Evolutionary conservation across 2,329 filamentous ascomycete species (phyloP).

Genomic region (Chrysoporthe deuterocubensis): DNA sequence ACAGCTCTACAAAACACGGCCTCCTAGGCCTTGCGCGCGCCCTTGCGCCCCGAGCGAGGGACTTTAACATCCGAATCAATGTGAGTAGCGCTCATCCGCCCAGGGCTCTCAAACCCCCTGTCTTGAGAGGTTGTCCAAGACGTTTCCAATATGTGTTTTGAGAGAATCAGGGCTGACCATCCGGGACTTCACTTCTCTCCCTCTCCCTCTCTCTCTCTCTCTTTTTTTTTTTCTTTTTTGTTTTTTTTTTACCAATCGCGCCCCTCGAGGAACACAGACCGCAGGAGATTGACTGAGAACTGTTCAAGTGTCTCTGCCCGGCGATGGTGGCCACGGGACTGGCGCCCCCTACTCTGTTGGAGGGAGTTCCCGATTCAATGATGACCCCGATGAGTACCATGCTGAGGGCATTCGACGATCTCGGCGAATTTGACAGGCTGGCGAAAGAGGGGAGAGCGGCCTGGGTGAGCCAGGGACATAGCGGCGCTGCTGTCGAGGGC

Average conservation of each 20-base stretch:
- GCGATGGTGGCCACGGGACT: conserved; percentile 16
- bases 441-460: not conserved
- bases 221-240: not conserved
- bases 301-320: conserved; percentile 17
- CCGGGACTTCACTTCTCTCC: not conserved
- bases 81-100: not conserved
- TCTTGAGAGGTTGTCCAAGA: not conserved
- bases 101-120: not conserved
- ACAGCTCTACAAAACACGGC: conserved; percentile 13
- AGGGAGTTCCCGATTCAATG: not conserved
- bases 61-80: conserved; percentile 6
- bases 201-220: not conserved
- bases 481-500: conserved; percentile 4
- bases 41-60: not conserved
- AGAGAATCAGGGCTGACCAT: not conserved
- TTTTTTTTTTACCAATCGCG: too few relatives aligned
- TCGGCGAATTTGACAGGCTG: conserved; percentile 18
- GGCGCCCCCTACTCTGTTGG: conserved; percentile 10
- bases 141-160: not conserved
- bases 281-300: not conserved
- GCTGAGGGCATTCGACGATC: conserved; percentile 17
- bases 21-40: conserved; percentile 11
- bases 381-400: conserved; percentile 18
- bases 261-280: too few relatives aligned
- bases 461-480: conserved; percentile 13